phyloP scores from a whole-genome alignment of 2,329 filamentous ascomycete species.

The Xylariaceae sp. region DNA sequence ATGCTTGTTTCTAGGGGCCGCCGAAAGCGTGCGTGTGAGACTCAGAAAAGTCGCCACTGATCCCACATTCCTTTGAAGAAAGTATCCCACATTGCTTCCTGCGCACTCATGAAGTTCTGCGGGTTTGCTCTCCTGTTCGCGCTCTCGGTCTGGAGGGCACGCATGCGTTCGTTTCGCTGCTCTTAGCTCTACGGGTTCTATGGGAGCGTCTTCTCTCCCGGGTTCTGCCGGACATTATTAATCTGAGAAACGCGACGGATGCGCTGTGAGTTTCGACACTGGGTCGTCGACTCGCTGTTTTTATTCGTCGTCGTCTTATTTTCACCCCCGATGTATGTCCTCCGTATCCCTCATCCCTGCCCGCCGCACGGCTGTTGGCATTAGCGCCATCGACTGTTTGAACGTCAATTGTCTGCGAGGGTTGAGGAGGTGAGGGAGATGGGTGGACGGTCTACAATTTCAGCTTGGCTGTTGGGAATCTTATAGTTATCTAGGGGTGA shows the following conservation, averaged over 20 bases:
- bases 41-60: conserved; percentile 21
- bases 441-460: background rate
- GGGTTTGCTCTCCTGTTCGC: no score
- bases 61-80: conserved; percentile 30
- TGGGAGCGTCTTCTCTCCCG: background rate
- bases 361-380: conserved; percentile 26
- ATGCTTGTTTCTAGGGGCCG: conserved; percentile 24
- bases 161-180: no score
- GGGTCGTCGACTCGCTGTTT: background rate
- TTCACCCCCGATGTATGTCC: conserved; percentile 16
- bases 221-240: background rate
- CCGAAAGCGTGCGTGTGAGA: conserved; percentile 30
- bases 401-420: conserved; percentile 24
- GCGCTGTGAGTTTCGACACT: background rate
- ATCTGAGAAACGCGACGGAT: background rate
- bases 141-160: no score
- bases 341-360: conserved; percentile 29
- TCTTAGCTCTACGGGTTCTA: background rate
- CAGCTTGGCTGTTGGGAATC: conserved; percentile 8
- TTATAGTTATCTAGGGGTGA: background rate
- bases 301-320: conserved; percentile 2
- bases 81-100: conserved; percentile 4
- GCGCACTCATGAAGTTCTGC: background rate
- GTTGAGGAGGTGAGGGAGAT: background rate
- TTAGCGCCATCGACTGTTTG: conserved; percentile 32